Percentiles rank a stretch among this genome's conserved stretches.
phyloP scores from a whole-genome alignment of 768 basidiomycete species.

The Stropharia rugosoannulata region DNA sequence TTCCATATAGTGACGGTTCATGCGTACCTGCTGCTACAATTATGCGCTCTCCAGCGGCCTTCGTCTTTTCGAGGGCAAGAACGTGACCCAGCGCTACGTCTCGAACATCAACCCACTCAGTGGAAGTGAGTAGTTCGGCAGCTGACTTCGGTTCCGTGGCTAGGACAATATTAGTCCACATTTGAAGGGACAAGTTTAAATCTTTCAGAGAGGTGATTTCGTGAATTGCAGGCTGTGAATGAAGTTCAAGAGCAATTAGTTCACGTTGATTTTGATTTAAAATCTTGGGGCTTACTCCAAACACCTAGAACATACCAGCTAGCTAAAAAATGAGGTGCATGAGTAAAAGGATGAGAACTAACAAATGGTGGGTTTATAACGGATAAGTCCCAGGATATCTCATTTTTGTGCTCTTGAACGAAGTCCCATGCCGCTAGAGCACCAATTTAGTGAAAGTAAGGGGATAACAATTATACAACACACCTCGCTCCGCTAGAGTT shows the following conservation, averaged over 20 bases:
- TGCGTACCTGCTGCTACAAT: no score
- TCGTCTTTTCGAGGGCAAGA: slow-evolving; percentile 44
- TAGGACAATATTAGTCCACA: slow-evolving; percentile 25
- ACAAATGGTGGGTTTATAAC: slow-evolving; percentile 49
- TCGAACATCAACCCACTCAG: slow-evolving; percentile 48
- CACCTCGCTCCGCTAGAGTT: slow-evolving; percentile 59
- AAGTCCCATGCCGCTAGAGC: slow-evolving; percentile 40
- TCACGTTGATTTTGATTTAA: no score
- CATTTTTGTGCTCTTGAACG: slow-evolving; percentile 38
- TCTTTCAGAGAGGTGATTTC: slow-evolving; percentile 30
- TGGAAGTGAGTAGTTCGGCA: slow-evolving; percentile 12
- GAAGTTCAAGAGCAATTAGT: no score
- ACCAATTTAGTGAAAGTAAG: slow-evolving; percentile 55
- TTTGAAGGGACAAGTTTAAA: slow-evolving; percentile 37
- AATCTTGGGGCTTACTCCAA: neutral
- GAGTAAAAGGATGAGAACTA: slow-evolving; percentile 26
- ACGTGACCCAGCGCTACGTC: slow-evolving; percentile 57
- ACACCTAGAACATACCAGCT: slow-evolving; percentile 37
- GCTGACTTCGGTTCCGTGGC: slow-evolving; percentile 13
- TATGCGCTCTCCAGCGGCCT: slow-evolving; percentile 50
- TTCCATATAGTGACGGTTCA: no score
- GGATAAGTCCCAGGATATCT: slow-evolving; percentile 49
- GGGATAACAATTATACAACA: neutral
- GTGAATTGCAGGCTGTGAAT: slow-evolving; percentile 43
- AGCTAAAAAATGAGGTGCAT: slow-evolving; percentile 40